A percentile compares a stretch with the other conserved stretches of the same genome.
phyloP scores from a whole-genome alignment of 306 rosid species.

The Psophocarpus tetragonolobus region DNA sequence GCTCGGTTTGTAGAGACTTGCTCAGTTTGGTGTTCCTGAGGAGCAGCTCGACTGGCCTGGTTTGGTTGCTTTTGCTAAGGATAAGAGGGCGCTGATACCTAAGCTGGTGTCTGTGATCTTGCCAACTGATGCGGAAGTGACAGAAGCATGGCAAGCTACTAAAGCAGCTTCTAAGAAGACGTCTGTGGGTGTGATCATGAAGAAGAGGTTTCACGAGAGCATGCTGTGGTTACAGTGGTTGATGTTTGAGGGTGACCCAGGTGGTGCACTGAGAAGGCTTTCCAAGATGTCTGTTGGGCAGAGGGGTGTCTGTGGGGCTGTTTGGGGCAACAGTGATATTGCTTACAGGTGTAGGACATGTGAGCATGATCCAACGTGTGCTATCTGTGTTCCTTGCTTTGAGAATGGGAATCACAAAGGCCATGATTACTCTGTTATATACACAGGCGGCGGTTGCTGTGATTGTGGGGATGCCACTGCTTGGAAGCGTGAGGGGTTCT shows the following conservation, averaged over 20 bases:
- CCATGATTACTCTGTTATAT: slow-evolving; percentile 82
- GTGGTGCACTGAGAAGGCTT: slow-evolving; percentile 49
- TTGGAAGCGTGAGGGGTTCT: slow-evolving; percentile 96
- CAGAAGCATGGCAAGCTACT: slow-evolving; percentile 44
- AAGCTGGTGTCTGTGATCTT: slow-evolving; percentile 67
- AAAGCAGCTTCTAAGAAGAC: slow-evolving; percentile 42
- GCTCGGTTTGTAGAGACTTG: slow-evolving; percentile 69
- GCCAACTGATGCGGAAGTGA: slow-evolving; percentile 68
- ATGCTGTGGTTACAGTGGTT: slow-evolving; percentile 90
- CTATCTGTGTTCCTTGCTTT: slow-evolving; percentile 96
- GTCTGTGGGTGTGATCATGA: slow-evolving; percentile 36
- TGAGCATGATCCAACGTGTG: slow-evolving; percentile 90
- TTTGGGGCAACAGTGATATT: slow-evolving; percentile 83
- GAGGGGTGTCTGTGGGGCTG: slow-evolving; percentile 94
- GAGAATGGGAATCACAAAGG: slow-evolving; percentile 80
- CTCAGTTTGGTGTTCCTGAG: slow-evolving; percentile 62
- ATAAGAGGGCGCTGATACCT: slow-evolving; percentile 43
- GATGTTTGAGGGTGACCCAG: slow-evolving; percentile 91
- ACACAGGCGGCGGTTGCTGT: slow-evolving; percentile 92
- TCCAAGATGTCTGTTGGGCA: slow-evolving; percentile 64
- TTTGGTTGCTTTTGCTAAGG: slow-evolving; percentile 64
- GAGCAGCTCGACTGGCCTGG: slow-evolving; percentile 60
- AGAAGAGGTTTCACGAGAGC: slow-evolving; percentile 56
- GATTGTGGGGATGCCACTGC: slow-evolving; percentile 99
- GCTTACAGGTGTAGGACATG: slow-evolving; percentile 94